Base-by-base conservation (phyloP, 176 grass and related monocot genomes). In the Sorghum bicolor region DNA sequence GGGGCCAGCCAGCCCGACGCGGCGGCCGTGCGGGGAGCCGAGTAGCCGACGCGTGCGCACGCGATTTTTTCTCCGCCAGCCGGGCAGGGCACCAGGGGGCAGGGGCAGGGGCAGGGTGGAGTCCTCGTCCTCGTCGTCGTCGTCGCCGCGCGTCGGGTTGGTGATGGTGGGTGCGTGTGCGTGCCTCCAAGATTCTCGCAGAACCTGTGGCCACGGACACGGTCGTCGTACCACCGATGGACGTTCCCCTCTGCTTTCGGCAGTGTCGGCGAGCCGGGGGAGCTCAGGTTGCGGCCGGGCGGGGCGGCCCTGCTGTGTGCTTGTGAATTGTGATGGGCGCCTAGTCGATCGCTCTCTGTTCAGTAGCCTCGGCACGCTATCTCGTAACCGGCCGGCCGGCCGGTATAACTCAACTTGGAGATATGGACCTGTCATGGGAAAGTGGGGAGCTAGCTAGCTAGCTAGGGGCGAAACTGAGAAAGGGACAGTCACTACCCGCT, bases 351-450 rank as follows among this genome's bases (percentile, higher is more conserved):
- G 34, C n/a, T 36, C 30, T 52, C 22, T 15, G 71, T 24, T 52
- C 47, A 5, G 83, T 36, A 31, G 69, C 48, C 57, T 8, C 70
- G 2, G 50, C 53, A 40, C 3, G 53, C 24, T 47, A 38, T 20
- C 61, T 55, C 31, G 8, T 24, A 62, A 84, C 70, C 4, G 22
- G 36, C 68, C 5, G 22, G 65, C 61, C 63, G 64, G 24, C 39
- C 69, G 88, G 88, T 86, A 90, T 30, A 90, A 90, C 88, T 28
- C 88, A 78, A 90, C 88, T 90, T 6, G 71, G 83, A 11, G 4
- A 44, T 44, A 44, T 44, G 47, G 15, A 16, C 8, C 70, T 70
- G 50, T 43, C 77, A 81, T 0, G 71, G 5, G 40, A 76, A 89
- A 85, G 82, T 9, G 12, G 36, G 31, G 67, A 24, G 33, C 33